Evolutionary conservation across 805 yeast species (phyloP).

Genomic region (Zygosaccharomyces rouxii): DNA sequence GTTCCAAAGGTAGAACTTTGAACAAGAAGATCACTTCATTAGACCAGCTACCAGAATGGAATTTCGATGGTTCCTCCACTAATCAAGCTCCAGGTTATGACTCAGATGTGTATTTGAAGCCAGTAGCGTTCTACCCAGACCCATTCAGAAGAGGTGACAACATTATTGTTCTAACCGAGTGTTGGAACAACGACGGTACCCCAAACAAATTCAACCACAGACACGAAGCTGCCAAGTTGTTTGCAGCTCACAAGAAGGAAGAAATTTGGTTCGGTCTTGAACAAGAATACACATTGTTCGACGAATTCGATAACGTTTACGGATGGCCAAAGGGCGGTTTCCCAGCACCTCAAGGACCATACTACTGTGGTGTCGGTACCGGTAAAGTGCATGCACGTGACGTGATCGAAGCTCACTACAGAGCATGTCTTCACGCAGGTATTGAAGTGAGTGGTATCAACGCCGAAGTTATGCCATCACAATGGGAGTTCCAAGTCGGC

Average conservation of each 20-base stretch:
- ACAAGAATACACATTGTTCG: constrained; percentile 97
- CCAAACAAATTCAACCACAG: constrained; percentile 99
- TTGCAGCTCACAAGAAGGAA: constrained; percentile 84
- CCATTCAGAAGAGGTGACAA: constrained; percentile 98
- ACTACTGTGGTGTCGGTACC: constrained; percentile 99
- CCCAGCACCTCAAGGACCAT: constrained; percentile 99
- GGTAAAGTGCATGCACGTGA: constrained; percentile 98
- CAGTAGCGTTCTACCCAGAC: constrained; percentile 92
- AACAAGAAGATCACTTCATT: constrained; percentile 59
- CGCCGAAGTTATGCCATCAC: constrained; percentile 99
- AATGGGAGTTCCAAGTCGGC: constrained; percentile 99
- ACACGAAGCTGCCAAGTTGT: constrained; percentile 91
- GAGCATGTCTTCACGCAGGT: constrained; percentile 95
- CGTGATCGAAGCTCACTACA: constrained; percentile 97
- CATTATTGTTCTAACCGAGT: constrained; percentile 89
- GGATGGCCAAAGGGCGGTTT: constrained; percentile 99
- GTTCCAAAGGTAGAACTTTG: constrained; percentile 93
- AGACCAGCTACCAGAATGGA: constrained; percentile 97
- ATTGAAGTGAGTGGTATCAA: constrained; percentile 90
- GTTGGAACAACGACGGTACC: constrained; percentile 98
- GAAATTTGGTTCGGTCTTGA: constrained; percentile 97
- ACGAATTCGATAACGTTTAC: constrained; percentile 81
- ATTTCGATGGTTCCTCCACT: constrained; percentile 98
- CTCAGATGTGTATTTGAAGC: constrained; percentile 92
- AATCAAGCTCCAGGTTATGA: constrained; percentile 98